These are phyloP conservation scores for Ricinus communis DNA, from an alignment of 345 rosid species.

Conservation along the genomic window DNA sequence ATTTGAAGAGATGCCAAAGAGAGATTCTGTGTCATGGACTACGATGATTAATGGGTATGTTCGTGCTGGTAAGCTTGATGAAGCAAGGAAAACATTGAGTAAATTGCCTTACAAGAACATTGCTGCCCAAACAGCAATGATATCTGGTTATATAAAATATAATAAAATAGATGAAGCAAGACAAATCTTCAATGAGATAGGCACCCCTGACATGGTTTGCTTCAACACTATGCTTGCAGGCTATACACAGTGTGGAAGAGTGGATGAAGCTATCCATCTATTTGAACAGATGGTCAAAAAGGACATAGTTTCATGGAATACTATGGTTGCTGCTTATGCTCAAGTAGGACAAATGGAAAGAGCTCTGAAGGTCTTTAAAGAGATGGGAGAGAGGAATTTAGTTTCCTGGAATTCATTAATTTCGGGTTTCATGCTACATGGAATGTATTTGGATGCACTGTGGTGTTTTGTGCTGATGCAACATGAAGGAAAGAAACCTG, in stretches of 20 bases:
- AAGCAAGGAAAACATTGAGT: conserved; percentile 36
- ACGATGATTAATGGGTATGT: conserved; percentile 42
- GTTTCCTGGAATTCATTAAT: conserved; percentile 83
- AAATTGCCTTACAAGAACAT: conserved; percentile 33
- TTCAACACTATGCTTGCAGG: conserved; percentile 45
- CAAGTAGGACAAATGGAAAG: conserved; percentile 30
- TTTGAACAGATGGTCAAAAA: conserved; percentile 36
- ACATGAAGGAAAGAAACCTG: conserved; percentile 56
- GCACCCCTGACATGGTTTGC: conserved; percentile 34
- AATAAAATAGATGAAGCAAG: conserved; percentile 33
- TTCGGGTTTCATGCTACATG: conserved; percentile 63
- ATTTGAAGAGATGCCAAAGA: conserved; percentile 41
- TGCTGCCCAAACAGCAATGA: conserved; percentile 40
- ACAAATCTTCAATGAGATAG: conserved; percentile 30
- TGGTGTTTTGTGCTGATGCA: conserved; percentile 53
- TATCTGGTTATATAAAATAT: conserved; percentile 36
- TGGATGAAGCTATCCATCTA: conserved; percentile 34
- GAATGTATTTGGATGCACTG: conserved; percentile 55
- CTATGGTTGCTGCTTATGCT: conserved; percentile 45
- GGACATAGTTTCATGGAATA: conserved; percentile 47
- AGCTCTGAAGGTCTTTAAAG: conserved; percentile 33
- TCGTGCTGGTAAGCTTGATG: conserved; percentile 32
- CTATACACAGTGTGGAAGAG: conserved; percentile 34
- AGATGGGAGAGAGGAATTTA: conserved; percentile 48
- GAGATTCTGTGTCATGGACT: conserved; percentile 44